Evolutionary conservation across 345 rosid species (phyloP), one percentile per base, ranked within the genome.

Genomic region (Lepidium sativum): DNA sequence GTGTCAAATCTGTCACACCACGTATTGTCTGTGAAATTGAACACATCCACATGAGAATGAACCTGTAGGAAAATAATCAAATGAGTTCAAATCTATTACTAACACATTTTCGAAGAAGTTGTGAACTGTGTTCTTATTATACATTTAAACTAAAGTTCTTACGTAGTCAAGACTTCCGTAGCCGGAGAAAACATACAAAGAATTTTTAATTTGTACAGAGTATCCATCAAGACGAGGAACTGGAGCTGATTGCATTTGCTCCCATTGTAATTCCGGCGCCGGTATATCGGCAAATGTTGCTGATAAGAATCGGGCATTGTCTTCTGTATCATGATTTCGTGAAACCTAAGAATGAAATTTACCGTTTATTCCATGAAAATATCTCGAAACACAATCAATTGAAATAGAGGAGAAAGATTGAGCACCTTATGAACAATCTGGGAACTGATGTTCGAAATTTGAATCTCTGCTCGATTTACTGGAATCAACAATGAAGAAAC

Each of bases 191-290:
- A 82, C 98, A 25, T 82, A 88, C 17, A 91, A 72, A 20, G 82
- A 87, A 69, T 86, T 79, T 16, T 81, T 61, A 37, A 86, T 86
- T 78, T 91, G 96, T 20, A 86, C 77, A 0, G 96, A 75, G 48
- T 82, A 80, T 20, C 95, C 98, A 9, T 88, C 96, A 14, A 91
- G 92, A 17, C 96, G 88, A 52, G 96, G 92, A 59, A 88, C 98
- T 0, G 96, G 98, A 47, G 95, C 90, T 11, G 95, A 73, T 20
- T 81, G 73, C 90, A 91, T 78, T 70, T 77, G 64, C 79, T 88
- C 90, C 96, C 98, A 88, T 49, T 84, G 62, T 67, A 85, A 60
- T 7, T 83, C 84, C 12, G 88, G 87, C 13, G 96, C 96, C 21
- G 87, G 80, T 10, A 88, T 64, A 82, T 91, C 96, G 14, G 87